These are phyloP conservation scores for Botrytis galanthina DNA, from an alignment of 2,329 filamentous ascomycete species.

Conservation along the genomic window DNA sequence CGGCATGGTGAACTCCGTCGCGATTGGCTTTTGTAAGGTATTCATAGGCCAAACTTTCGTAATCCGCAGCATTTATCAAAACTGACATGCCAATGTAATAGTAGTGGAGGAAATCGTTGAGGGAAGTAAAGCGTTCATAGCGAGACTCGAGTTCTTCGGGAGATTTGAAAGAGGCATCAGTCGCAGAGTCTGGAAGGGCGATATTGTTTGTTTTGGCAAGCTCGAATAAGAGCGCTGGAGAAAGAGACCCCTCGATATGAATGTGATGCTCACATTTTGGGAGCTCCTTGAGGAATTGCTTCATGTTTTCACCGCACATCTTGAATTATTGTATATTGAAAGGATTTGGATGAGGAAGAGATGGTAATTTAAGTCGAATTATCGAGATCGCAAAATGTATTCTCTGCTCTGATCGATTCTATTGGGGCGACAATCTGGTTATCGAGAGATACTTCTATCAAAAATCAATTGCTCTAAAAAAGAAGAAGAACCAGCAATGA, in stretches of 20 bases:
- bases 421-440: background rate
- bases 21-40: slow-evolving; percentile 65
- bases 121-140: slow-evolving; percentile 65
- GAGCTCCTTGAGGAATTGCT: slow-evolving; percentile 58
- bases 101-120: slow-evolving; percentile 76
- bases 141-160: slow-evolving; percentile 57
- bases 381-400: slow-evolving; percentile 1
- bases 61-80: slow-evolving; percentile 63
- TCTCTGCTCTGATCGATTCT: background rate
- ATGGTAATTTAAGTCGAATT: background rate
- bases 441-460: background rate
- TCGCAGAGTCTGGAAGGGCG: slow-evolving; percentile 52
- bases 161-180: slow-evolving; percentile 63
- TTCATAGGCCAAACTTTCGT: slow-evolving; percentile 67
- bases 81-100: slow-evolving; percentile 77
- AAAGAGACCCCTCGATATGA: slow-evolving; percentile 74
- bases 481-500: background rate
- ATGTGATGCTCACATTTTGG: slow-evolving; percentile 83
- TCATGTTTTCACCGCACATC: slow-evolving; percentile 32
- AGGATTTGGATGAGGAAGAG: background rate
- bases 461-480: background rate
- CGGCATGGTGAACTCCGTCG: slow-evolving; percentile 68
- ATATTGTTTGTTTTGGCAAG: slow-evolving; percentile 67
- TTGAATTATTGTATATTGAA: slow-evolving; percentile 17
- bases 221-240: slow-evolving; percentile 66